Percentiles rank a stretch among this genome's conserved stretches.
These are phyloP conservation scores for Podila epigama DNA, from an alignment of 192 early-diverging fungal genomes.

Conservation along the genomic window DNA sequence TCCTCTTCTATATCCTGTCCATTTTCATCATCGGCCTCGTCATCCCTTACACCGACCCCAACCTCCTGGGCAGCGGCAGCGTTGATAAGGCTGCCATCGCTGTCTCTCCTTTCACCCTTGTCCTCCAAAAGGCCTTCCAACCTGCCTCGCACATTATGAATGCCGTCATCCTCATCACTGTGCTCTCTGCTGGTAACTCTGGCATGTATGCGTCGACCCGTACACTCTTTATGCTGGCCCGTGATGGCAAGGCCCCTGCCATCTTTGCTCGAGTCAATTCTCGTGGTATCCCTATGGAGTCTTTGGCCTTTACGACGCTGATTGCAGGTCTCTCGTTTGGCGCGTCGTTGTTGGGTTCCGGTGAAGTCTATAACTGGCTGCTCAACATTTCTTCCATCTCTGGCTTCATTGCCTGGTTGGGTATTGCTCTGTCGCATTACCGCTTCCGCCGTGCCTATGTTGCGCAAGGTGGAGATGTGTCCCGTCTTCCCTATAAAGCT, in stretches of 20 bases:
- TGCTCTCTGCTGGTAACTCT: slow-evolving; percentile 79
- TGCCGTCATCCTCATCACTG: slow-evolving; percentile 73
- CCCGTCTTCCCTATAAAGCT: slow-evolving; percentile 77
- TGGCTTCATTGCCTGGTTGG: slow-evolving; percentile 88
- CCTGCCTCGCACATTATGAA: slow-evolving; percentile 74
- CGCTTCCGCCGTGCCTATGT: slow-evolving; percentile 85
- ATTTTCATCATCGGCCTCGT: slow-evolving; percentile 76
- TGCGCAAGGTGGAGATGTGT: slow-evolving; percentile 68
- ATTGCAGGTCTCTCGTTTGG: slow-evolving; percentile 70
- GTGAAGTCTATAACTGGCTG: slow-evolving; percentile 71
- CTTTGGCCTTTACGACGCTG: slow-evolving; percentile 57
- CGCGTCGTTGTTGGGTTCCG: slow-evolving; percentile 58
- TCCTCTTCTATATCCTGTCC: slow-evolving; percentile 72
- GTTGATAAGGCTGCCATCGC: slow-evolving; percentile 51
- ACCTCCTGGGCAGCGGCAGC: slow-evolving; percentile 47
- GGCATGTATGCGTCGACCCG: slow-evolving; percentile 75
- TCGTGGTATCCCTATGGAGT: slow-evolving; percentile 69
- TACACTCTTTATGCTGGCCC: slow-evolving; percentile 67
- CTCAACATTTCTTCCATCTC: slow-evolving; percentile 77
- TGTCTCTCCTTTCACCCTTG: slow-evolving; percentile 72
- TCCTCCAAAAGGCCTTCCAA: slow-evolving; percentile 62
- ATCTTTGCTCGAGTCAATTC: slow-evolving; percentile 56
- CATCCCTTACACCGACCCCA: slow-evolving; percentile 66
- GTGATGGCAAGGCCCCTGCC: slow-evolving; percentile 68
- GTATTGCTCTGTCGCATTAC: slow-evolving; percentile 83